Evolutionary conservation across 1,284 basidiomycete species (phyloP).

Genomic region (Melampsora larici-populina): DNA sequence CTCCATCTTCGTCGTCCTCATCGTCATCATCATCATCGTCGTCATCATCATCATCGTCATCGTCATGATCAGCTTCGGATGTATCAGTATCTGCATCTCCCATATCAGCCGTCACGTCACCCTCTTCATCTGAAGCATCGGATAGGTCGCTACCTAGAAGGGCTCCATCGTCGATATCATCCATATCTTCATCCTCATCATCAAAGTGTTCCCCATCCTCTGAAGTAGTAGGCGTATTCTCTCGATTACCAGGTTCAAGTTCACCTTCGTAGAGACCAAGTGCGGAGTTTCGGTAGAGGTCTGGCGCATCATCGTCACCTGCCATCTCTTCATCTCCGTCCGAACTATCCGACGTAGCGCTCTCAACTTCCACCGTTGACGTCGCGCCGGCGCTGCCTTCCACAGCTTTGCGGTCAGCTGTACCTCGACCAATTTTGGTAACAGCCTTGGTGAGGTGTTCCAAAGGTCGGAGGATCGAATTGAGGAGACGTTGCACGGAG

Average conservation of each 20-base stretch:
- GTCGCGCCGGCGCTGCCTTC: slow-evolving; percentile 52
- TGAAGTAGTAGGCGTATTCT: slow-evolving; percentile 23
- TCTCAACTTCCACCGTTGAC: slow-evolving; percentile 55
- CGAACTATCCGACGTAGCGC: slow-evolving; percentile 55
- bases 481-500: slow-evolving; percentile 77
- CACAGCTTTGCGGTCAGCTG: slow-evolving; percentile 66
- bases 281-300: slow-evolving; percentile 93
- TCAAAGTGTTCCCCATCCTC: slow-evolving; percentile 41
- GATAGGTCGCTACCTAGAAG: slow-evolving; percentile 36
- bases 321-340: slow-evolving; percentile 44
- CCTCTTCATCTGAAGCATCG: slow-evolving; percentile 62
- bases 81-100: slow-evolving; percentile 52
- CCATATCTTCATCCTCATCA: slow-evolving; percentile 41
- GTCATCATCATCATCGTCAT: slow-evolving; percentile 52
- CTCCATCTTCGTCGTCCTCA: slow-evolving; percentile 56
- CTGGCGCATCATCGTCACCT: slow-evolving; percentile 74
- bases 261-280: slow-evolving; percentile 77
- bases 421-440: slow-evolving; percentile 88
- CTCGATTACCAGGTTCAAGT: slow-evolving; percentile 47
- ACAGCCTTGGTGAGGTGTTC: slow-evolving; percentile 93
- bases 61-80: slow-evolving; percentile 49
- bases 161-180: slow-evolving; percentile 37
- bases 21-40: slow-evolving; percentile 56
- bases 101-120: slow-evolving; percentile 62
- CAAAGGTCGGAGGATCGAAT: slow-evolving; percentile 79